These are phyloP conservation scores for Ichthyophthirius multifiliis DNA, from an alignment of 169 alveolate species.

Conservation along the genomic window DNA sequence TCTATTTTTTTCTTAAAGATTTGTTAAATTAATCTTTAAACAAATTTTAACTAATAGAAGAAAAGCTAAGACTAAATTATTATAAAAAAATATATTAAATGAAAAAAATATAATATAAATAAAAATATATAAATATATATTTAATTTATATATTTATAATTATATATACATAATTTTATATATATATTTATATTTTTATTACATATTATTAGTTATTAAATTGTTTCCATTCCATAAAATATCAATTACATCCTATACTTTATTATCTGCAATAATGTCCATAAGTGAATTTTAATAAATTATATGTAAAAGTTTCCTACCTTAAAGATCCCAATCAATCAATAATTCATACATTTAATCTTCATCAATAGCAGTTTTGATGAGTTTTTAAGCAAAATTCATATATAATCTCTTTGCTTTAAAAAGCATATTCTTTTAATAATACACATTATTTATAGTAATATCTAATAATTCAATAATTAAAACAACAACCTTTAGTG, in stretches of 20 bases:
- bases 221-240: background rate
- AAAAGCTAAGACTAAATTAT: background rate
- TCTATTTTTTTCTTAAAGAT: background rate
- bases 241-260: background rate
- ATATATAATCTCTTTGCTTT: background rate
- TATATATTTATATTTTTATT: background rate
- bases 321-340: background rate
- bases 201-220: background rate
- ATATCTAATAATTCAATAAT: background rate
- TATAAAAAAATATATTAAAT: too few species aligned
- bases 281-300: background rate
- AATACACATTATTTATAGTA: background rate
- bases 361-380: background rate
- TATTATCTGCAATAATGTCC: background rate
- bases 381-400: background rate
- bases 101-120: background rate
- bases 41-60: background rate
- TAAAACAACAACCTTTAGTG: background rate
- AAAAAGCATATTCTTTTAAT: background rate
- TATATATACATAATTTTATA: background rate
- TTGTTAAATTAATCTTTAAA: background rate
- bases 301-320: background rate
- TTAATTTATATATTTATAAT: too few species aligned
- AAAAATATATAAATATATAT: too few species aligned
- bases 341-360: background rate